These are phyloP conservation scores for Neonectria sp. DNA, from an alignment of 2,329 filamentous ascomycete genomes.

Conservation along the genomic window DNA sequence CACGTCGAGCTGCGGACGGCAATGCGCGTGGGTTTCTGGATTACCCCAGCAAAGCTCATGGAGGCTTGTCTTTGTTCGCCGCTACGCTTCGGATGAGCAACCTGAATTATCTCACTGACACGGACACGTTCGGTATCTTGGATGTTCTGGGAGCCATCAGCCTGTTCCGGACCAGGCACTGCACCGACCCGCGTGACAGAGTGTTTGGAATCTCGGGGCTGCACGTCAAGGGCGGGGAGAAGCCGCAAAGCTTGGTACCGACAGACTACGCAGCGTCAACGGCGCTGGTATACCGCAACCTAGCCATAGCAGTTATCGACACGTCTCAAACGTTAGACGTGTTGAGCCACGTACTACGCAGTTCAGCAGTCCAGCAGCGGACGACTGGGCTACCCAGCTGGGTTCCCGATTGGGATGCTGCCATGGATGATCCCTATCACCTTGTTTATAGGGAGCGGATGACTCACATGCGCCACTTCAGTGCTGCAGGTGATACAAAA, in stretches of 20 bases:
- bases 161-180: conserved; percentile 25
- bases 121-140: background rate
- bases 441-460: conserved; percentile 14
- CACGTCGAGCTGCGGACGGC: conserved; percentile 11
- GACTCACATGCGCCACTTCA: conserved; percentile 7
- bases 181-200: conserved; percentile 21
- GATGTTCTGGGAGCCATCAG: conserved; percentile 9
- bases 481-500: background rate
- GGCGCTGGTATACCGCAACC: background rate
- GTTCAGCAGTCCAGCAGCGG: background rate
- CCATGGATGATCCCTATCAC: conserved; percentile 21
- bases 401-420: conserved; percentile 28
- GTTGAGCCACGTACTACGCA: conserved; percentile 24
- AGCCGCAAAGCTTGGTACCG: background rate
- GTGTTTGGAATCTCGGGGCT: conserved; percentile 22
- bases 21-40: conserved; percentile 26
- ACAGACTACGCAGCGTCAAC: conserved; percentile 15
- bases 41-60: conserved; percentile 1
- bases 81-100: conserved; percentile 24
- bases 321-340: conserved; percentile 8
- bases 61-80: conserved; percentile 19
- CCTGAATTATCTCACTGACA: background rate
- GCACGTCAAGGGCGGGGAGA: background rate
- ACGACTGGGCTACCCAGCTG: conserved; percentile 9
- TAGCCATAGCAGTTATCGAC: background rate